Conservation (phyloP, 2,329 filamentous ascomycete genomes). For the Colletotrichum musicola region DNA sequence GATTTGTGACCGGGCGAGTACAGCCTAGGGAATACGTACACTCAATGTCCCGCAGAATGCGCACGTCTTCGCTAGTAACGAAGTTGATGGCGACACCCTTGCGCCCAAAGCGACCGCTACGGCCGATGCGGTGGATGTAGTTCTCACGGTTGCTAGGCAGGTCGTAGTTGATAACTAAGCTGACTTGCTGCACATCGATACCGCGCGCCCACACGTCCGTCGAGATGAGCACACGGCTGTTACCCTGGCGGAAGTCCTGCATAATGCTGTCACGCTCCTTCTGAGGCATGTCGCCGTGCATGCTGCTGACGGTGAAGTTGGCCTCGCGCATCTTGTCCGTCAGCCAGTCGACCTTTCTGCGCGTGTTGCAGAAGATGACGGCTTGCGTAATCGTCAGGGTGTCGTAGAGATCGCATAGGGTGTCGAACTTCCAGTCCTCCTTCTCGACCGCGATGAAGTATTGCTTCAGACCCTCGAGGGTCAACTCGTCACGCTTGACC, state of each 20-base stretch:
- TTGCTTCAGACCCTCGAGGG: slow-evolving; percentile 96
- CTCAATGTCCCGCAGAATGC: slow-evolving; percentile 97
- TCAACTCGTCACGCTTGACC: slow-evolving; percentile 98
- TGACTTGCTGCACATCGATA: slow-evolving; percentile 99
- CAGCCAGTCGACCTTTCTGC: slow-evolving; percentile 98
- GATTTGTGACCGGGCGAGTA: neutral
- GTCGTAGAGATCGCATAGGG: slow-evolving; percentile 97
- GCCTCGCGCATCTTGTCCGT: slow-evolving; percentile 99
- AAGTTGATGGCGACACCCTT: slow-evolving; percentile 99
- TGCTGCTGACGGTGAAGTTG: slow-evolving; percentile 98
- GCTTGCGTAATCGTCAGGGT: slow-evolving; percentile 98
- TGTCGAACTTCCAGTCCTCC: slow-evolving; percentile 99
- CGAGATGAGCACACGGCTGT: slow-evolving; percentile 94
- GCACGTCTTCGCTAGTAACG: slow-evolving; percentile 96
- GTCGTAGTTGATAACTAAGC: slow-evolving; percentile 98
- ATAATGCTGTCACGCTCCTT: slow-evolving; percentile 99
- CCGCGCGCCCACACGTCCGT: slow-evolving; percentile 98
- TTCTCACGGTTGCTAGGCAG: slow-evolving; percentile 98
- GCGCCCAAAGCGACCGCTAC: slow-evolving; percentile 93
- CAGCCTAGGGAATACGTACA: slow-evolving; percentile 64
- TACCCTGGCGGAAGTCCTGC: slow-evolving; percentile 98
- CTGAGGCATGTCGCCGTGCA: slow-evolving; percentile 99
- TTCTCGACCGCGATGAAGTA: slow-evolving; percentile 99
- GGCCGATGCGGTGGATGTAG: slow-evolving; percentile 98
- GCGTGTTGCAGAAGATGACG: slow-evolving; percentile 99